Evolutionary conservation across 768 basidiomycete genomes (phyloP).

Genomic region (Pleurotus tuoliensis): DNA sequence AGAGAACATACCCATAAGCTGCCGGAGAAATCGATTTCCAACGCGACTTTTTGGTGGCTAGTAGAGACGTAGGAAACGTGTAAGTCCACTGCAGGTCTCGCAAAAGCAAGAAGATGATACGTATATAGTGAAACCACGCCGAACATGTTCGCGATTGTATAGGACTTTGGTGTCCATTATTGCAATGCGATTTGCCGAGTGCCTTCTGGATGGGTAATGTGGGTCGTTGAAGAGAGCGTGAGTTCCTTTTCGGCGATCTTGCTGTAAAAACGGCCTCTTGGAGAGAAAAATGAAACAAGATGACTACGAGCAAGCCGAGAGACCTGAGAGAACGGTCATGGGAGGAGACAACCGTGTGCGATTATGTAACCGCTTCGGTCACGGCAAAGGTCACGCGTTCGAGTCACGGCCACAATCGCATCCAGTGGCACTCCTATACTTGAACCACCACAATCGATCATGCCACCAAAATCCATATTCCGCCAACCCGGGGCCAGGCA

Average conservation of each 20-base stretch:
- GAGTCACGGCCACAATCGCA: not conserved
- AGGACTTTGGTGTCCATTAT: slow-evolving; percentile 34
- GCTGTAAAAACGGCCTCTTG: slow-evolving; percentile 17
- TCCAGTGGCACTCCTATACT: not conserved
- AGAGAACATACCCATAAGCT: slow-evolving; percentile 64
- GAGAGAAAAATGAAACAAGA: slow-evolving; percentile 13
- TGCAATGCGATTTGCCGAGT: not conserved
- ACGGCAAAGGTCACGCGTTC: not conserved
- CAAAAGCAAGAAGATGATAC: slow-evolving; percentile 38
- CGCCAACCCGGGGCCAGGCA: slow-evolving; percentile 87
- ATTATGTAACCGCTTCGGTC: slow-evolving; percentile 7
- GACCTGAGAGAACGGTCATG: slow-evolving; percentile 30
- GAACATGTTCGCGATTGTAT: slow-evolving; percentile 67
- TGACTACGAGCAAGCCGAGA: slow-evolving; percentile 21
- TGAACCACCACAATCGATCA: slow-evolving; percentile 20
- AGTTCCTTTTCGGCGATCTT: not conserved
- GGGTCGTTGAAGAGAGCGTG: not conserved
- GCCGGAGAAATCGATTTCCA: slow-evolving; percentile 92
- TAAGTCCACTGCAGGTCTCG: slow-evolving; percentile 30
- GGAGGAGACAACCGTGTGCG: slow-evolving; percentile 11
- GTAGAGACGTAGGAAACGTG: slow-evolving; percentile 53
- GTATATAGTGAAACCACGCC: slow-evolving; percentile 89
- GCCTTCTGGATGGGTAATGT: too few species aligned
- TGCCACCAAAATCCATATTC: slow-evolving; percentile 85
- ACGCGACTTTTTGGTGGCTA: slow-evolving; percentile 93